These are phyloP conservation scores for Boletus tylopilopsis DNA, from an alignment of 768 basidiomycete species.

Conservation along the genomic window DNA sequence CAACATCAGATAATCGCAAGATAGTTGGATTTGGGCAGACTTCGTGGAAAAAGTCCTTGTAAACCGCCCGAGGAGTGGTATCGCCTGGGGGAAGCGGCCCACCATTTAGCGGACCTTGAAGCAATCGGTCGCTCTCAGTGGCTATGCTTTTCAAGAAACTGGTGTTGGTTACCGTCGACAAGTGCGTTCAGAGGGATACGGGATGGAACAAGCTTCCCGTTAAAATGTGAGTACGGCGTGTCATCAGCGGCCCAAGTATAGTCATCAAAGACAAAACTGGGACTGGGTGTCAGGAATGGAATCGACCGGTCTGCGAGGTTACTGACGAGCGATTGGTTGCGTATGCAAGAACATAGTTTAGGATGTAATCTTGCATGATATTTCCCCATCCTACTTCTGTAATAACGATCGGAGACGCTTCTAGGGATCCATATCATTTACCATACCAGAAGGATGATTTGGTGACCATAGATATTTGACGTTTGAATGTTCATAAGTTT, in stretches of 20 bases:
- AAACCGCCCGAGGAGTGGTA: slow-evolving; percentile 31
- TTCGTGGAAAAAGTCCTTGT: slow-evolving; percentile 33
- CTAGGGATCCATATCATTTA: not conserved
- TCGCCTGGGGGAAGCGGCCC: slow-evolving; percentile 31
- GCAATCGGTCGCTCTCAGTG: not conserved
- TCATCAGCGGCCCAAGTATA: slow-evolving; percentile 38
- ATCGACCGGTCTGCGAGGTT: not conserved
- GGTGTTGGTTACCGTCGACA: slow-evolving; percentile 26
- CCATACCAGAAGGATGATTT: slow-evolving; percentile 36
- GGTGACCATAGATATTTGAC: slow-evolving; percentile 44
- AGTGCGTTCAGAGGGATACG: slow-evolving; percentile 37
- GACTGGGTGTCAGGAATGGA: not conserved
- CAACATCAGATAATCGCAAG: slow-evolving; percentile 27
- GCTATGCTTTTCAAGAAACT: not conserved
- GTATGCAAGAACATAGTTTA: slow-evolving; percentile 34
- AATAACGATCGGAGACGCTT: not conserved
- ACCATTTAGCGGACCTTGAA: slow-evolving; percentile 38
- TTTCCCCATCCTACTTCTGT: slow-evolving; percentile 37
- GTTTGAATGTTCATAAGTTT: slow-evolving; percentile 28
- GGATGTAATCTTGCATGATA: slow-evolving; percentile 36
- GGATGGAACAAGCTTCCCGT: slow-evolving; percentile 34
- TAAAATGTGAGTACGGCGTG: slow-evolving; percentile 32
- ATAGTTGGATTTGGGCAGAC: slow-evolving; percentile 36
- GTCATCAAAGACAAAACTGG: slow-evolving; percentile 39
- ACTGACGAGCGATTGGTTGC: slow-evolving; percentile 34